Base-by-base conservation (phyloP, 78 protist species). In the Chrysochromulina parva region DNA sequence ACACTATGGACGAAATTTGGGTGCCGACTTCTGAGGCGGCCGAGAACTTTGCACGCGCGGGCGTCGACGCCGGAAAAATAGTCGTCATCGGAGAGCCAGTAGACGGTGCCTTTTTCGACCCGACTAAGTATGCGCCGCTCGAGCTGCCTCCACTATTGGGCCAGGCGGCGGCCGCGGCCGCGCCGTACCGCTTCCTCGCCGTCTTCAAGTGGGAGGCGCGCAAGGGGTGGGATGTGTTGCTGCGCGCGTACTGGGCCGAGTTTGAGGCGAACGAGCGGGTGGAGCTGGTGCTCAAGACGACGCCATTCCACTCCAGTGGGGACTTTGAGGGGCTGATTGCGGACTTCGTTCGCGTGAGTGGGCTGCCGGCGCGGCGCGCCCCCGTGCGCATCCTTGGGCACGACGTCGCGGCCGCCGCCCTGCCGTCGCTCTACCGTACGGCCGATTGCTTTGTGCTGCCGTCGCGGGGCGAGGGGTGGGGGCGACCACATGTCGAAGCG, bases 401-500 rank as follows among this genome's bases (percentile, higher is more conserved):
- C 9, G 78, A 47, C 38, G n/a, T 84, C 50, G 54, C 73, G 13
- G 55, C 13, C 22, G 19, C 1, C 38, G 20, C 2, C 55, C 88
- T 84, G 73, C 74, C 88, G 16, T 0, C 55, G 73, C 88, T 84
- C 47, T 84, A 84, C 73, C 14, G 13, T 16, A 52, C 88, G 17
- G 66, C 74, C 54, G 71, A 57, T 71, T 69, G 73, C 16, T 84
- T 84, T n/a, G 88, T 84, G 26, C 88, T 84, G 5, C 88, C 88
- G 1, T 19, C 47, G 17, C 88, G 88, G 55, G 88, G 88, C 28
- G 88, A 84, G 54, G 88, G 88, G 95, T 93, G 93, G 93, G 95
- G 95, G 17, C 76, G 92, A 16, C 95, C 95, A 11, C 90, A 88
- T 89, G 62, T 54, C 14, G 95, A 93, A 71, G 96, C 96, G 10